Base-by-base conservation (phyloP, 1,284 basidiomycete species). In the Sanguinoderma infundibulare region DNA sequence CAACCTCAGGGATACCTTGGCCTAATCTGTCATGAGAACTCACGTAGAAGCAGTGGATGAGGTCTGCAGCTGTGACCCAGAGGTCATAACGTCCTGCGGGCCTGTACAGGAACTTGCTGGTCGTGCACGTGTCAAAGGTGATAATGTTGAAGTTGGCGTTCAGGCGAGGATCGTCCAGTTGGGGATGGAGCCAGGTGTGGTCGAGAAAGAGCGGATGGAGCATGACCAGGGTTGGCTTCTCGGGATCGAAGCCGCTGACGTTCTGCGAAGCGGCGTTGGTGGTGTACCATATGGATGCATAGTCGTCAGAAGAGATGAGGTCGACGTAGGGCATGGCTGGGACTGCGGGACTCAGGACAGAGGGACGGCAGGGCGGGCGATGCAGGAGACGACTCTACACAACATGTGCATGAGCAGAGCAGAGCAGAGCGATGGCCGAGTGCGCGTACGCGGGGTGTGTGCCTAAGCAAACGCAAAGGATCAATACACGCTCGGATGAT, bases 21-120 rank as follows among this genome's bases (percentile, higher is more conserved):
- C 28, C 39, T 17, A 35, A 30, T 10, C 4, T 15, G 44, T 20
- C 35, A 39, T 30, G 50, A n/a, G 42, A n/a, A 67, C 83, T 55
- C 64, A 87, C 89, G 74, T 86, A 82, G 67, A 83, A 83, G 52
- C 83, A 86, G 26, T 83, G 79, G 2, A 87, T 90, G 44, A 92
- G 66, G 76, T 92, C 90, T 34, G 90, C 90, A 1, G 90, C 88
- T 38, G 89, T 85, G 3, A 91, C 88, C 83, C 89, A 92, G 55
- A 81, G 82, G 72, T 92, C 90, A 68, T 88, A 86, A 40, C 78
- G 76, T 4, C 81, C 83, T 52, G 76, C 84, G 9, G 82, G 82
- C 55, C 83, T 79, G 60, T 77, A 82, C 2, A 74, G 71, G 9
- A 88, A 89, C 70, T 77, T 80, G 17, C 90, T 90, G n/a, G 79